These are phyloP conservation scores for Echites panduratus DNA, from an alignment of 257 asterid genomes.

Conservation along the genomic window DNA sequence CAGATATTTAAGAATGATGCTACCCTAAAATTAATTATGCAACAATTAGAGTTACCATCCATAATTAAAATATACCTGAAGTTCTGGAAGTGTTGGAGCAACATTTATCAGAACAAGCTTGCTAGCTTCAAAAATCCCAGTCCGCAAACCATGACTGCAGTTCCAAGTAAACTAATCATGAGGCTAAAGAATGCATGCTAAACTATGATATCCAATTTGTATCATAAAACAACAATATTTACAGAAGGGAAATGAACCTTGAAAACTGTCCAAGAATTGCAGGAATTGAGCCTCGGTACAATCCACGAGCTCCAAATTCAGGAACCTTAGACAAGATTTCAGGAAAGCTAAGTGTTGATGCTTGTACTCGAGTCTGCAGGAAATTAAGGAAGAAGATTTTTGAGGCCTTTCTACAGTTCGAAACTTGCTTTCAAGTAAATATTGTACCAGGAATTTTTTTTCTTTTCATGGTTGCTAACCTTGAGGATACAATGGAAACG, in stretches of 20 bases:
- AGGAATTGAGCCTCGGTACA: slow-evolving; percentile 92
- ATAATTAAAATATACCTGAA: slow-evolving; percentile 46
- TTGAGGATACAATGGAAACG: neutral
- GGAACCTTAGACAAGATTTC: slow-evolving; percentile 85
- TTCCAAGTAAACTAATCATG: slow-evolving; percentile 13
- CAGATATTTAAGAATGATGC: neutral
- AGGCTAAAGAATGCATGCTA: neutral
- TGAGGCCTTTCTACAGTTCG: neutral
- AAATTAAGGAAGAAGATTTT: slow-evolving; percentile 31
- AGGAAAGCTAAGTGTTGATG: slow-evolving; percentile 84
- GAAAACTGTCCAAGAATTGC: slow-evolving; percentile 97
- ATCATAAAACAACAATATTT: neutral
- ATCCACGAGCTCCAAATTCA: slow-evolving; percentile 72
- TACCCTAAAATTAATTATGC: neutral
- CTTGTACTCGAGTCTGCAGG: slow-evolving; percentile 91
- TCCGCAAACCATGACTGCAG: slow-evolving; percentile 90
- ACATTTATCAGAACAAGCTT: slow-evolving; percentile 74
- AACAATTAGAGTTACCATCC: neutral
- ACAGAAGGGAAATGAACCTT: slow-evolving; percentile 39
- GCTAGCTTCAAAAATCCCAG: slow-evolving; percentile 96
- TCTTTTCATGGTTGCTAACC: neutral
- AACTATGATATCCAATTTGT: neutral
- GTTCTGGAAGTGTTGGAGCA: slow-evolving; percentile 91
- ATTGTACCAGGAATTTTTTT: neutral
- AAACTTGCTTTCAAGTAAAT: neutral